These are phyloP conservation scores for Phytophthora tubulina DNA, from an alignment of 352 stramenopile species.

Conservation along the genomic window DNA sequence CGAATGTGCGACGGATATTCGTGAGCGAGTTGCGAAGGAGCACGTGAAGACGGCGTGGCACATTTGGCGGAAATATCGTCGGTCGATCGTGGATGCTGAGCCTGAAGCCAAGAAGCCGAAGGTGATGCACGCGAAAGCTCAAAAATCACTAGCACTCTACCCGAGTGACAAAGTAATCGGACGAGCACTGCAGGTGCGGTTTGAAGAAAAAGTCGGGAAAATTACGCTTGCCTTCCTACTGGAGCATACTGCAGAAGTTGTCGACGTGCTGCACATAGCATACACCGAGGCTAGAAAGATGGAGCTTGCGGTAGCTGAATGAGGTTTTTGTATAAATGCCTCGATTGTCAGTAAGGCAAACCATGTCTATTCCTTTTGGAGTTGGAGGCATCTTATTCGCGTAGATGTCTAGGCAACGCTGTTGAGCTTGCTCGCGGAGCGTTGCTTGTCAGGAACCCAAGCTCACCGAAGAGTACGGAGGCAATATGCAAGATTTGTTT, in stretches of 20 bases:
- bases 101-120: constrained; percentile 19
- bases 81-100: constrained; percentile 35
- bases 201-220: constrained; percentile 38
- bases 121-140: constrained; percentile 55
- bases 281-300: constrained; percentile 41
- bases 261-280: constrained; percentile 57
- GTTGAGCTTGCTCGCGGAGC: not conserved
- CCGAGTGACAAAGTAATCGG: constrained; percentile 74
- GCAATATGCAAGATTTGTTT: constrained; percentile 44
- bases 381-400: not conserved
- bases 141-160: constrained; percentile 66
- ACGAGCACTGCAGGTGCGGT: constrained; percentile 49
- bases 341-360: not conserved
- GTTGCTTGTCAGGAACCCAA: constrained; percentile 37
- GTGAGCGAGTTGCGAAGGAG: constrained; percentile 62
- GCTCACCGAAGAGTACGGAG: constrained; percentile 34
- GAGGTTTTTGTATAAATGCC: not conserved
- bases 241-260: constrained; percentile 51
- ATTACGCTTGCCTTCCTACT: constrained; percentile 61
- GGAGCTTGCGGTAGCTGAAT: constrained; percentile 26
- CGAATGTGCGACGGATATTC: constrained; percentile 35
- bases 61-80: constrained; percentile 74
- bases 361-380: not conserved
- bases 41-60: constrained; percentile 80
- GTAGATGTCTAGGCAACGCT: not conserved